Evolutionary conservation across 2,329 filamentous ascomycete species (phyloP), one percentile per base, ranked within the genome.

Genomic region (Phoma sp.): DNA sequence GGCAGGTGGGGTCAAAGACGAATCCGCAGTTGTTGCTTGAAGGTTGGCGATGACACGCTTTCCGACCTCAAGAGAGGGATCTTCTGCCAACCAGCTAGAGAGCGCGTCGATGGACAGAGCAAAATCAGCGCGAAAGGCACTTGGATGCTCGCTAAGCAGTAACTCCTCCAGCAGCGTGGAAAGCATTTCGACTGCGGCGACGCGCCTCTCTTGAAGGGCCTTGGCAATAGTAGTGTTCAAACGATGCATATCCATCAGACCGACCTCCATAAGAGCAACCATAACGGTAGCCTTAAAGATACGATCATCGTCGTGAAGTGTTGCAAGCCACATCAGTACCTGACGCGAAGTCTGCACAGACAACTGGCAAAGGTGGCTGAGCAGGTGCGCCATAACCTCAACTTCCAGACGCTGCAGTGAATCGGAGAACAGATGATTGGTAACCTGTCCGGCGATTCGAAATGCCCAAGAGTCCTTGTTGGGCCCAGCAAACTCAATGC

Each of bases 51-150:
- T 89, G 56, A 98, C 82, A 29, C 89, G 84, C 62, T 90, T 87
- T 10, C 86, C 90, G 18, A 84, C 78, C 18, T 83, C 77, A 15
- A 90, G 81, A 33, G 81, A 81, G 1, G 89, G 83, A 14, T 96
- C 88, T 59, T 93, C 90, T 6, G 81, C 79, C 28, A 96, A 84
- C 92, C 92, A 96, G 39, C 85, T 79, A 78, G 90, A 93, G 33
- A 95, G 87, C 39, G 87, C 89, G 61, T 93, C 88, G 48, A 96
- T 82, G 52, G 91, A 96, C 57, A 86, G 84, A 6, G 91, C 87
- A 68, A 97, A 96, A 75, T 98, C 92, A 1, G 92, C 87, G 64
- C 92, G 90, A 40, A 97, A 79, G 1, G 89, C 90, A 32, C 89
- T 84, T 0, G 92, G 91, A 37, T 87, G 86, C 40, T 92, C 90